These are phyloP conservation scores for Kluyveromyces wickerhamii DNA, from an alignment of 805 yeast genomes.

Conservation along the genomic window DNA sequence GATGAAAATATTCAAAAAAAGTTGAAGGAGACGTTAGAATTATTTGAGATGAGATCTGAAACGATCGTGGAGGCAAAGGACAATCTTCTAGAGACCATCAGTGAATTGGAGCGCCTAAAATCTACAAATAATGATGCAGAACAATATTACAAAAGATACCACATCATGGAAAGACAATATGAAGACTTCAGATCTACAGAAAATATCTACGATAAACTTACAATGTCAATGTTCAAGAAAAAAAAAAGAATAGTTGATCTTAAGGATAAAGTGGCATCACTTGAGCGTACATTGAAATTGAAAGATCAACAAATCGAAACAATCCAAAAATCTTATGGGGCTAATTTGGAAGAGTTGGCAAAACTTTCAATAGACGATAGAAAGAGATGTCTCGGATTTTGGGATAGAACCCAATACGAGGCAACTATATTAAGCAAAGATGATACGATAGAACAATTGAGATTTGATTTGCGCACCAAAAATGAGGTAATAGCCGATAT, in stretches of 20 bases:
- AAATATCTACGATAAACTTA: neutral
- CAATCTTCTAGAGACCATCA: neutral
- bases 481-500: neutral
- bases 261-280: neutral
- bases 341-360: neutral
- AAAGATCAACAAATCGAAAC: neutral
- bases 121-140: neutral
- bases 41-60: neutral
- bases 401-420: conserved; percentile 4
- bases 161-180: neutral
- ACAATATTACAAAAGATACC: neutral
- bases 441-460: conserved; percentile 2
- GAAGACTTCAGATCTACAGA: neutral
- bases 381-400: conserved; percentile 3
- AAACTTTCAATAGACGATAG: conserved; percentile 1
- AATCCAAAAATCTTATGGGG: neutral
- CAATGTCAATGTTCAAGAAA: neutral
- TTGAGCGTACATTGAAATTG: neutral
- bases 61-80: neutral
- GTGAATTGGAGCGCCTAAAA: neutral
- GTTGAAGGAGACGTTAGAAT: neutral
- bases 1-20: neutral
- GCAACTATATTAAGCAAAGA: neutral
- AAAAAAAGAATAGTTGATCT: neutral
- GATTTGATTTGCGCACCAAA: neutral